phyloP scores from a whole-genome alignment of 1,284 basidiomycete species.

The Coniophora puteana region DNA sequence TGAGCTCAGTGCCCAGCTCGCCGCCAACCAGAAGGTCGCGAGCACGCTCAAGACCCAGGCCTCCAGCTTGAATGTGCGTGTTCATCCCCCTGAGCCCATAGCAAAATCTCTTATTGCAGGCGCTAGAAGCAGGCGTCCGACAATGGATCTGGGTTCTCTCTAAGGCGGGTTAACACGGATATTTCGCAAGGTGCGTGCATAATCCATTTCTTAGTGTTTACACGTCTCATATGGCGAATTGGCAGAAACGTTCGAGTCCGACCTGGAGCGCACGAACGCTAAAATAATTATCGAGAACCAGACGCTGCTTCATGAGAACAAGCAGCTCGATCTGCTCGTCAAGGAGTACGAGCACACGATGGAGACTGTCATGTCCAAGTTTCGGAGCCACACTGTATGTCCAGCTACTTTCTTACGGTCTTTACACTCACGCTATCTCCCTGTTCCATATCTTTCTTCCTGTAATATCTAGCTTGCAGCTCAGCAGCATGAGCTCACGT shows the following conservation, averaged over 20 bases:
- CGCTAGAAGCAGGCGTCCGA: constrained; percentile 77
- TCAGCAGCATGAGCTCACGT: constrained; percentile 85
- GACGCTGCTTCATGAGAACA: constrained; percentile 88
- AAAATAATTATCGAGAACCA: constrained; percentile 95
- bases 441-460: constrained; percentile 6
- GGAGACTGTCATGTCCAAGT: constrained; percentile 96
- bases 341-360: constrained; percentile 96
- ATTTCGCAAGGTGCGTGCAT: constrained; percentile 71
- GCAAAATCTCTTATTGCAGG: too few species aligned
- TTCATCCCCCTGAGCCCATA: constrained; percentile 5
- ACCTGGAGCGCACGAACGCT: constrained; percentile 87
- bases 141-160: constrained; percentile 73
- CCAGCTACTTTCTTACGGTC: neutral
- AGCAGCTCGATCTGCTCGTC: constrained; percentile 82
- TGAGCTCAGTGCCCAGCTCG: constrained; percentile 84
- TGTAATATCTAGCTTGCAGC: constrained; percentile 60
- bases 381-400: constrained; percentile 88
- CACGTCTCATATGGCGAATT: constrained; percentile 3
- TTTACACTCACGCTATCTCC: neutral
- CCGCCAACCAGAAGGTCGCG: constrained; percentile 80
- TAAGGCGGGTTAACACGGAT: constrained; percentile 92
- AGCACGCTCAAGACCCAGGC: constrained; percentile 72
- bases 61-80: constrained; percentile 73
- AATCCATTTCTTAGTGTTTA: neutral
- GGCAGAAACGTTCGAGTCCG: constrained; percentile 88